These are phyloP conservation scores for Alternaria angustiovoidea DNA, from an alignment of 2,329 filamentous ascomycete species.

Conservation along the genomic window DNA sequence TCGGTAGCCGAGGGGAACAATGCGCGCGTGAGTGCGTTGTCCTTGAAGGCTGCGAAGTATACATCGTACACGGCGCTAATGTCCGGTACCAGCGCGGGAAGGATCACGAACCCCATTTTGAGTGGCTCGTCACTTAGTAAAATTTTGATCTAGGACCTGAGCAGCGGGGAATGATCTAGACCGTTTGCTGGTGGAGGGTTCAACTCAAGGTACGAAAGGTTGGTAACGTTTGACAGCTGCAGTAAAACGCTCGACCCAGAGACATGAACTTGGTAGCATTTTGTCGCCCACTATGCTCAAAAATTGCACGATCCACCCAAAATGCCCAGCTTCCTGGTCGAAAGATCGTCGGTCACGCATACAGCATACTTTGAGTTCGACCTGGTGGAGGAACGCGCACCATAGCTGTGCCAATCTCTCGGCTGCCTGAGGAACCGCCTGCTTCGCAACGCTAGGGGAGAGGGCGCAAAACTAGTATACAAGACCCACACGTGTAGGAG, in stretches of 20 bases:
- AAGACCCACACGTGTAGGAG: background rate
- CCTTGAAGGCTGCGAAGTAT: constrained; percentile 59
- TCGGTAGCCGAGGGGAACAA: constrained; percentile 50
- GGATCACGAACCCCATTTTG: constrained; percentile 49
- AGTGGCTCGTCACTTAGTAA: background rate
- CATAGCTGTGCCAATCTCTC: background rate
- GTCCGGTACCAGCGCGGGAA: constrained; percentile 58
- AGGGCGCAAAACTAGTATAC: constrained; percentile 7
- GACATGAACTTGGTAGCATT: background rate
- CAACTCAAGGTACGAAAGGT: background rate
- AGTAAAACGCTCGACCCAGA: background rate
- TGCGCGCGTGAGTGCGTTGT: constrained; percentile 53
- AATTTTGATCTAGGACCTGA: background rate
- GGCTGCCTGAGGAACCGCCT: constrained; percentile 1
- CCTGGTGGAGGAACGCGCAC: background rate
- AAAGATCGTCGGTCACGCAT: constrained; percentile 6
- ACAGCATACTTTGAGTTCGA: constrained; percentile 1
- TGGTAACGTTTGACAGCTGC: background rate
- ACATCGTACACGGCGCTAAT: constrained; percentile 58
- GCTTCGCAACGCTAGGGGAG: background rate
- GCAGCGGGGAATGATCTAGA: background rate
- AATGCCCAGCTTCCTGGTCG: constrained; percentile 1
- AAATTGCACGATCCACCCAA: background rate
- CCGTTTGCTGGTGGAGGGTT: background rate
- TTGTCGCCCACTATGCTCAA: background rate